Evolutionary conservation across 495 filamentous ascomycete genomes (phyloP), one percentile per base, ranked within the genome.

Genomic region (Aspergillus affinis): DNA sequence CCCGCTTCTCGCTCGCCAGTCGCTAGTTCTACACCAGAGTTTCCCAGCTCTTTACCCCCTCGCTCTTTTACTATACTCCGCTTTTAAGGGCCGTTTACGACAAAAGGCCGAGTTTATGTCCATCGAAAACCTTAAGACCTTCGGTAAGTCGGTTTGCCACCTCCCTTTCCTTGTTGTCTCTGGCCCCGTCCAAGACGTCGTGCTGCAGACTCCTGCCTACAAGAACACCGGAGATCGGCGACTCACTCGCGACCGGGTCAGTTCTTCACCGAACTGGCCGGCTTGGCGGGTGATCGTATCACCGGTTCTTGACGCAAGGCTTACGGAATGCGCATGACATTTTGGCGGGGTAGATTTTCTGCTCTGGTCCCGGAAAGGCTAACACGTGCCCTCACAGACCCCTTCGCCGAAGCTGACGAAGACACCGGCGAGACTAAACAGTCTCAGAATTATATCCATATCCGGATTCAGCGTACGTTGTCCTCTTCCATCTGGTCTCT

Each of bases 381-480:
- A 69, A 78, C 74, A 69, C 64, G 51, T 66, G 60, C 59, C 62
- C 60, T 61, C 61, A 69, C 75, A 97, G 93, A 98, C 90, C 94
- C 94, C 89, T 98, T 98, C 93, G 94, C 94, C 88, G 94, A 98
- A 90, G 95, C 93, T 88, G 94, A 98, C 90, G 93, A 96, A 86
- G 92, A 94, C 80, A 91, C 90, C 77, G 92, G 92, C 81, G 89
- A 94, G 78, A 88, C 86, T 66, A 88, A 88, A 75, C 90, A 95
- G 83, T 89, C 91, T 78, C 91, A 97, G 79, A 95, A 96, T 79
- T 97, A 98, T 75, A 96, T 98, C 81, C 95, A 98, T 82, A 98
- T 98, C 76, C 92, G 94, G 78, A 98, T 98, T 77, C 94, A 98
- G 79, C 94, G 94, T 98, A 88, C 70, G 92, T 90, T 56, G 55